These are phyloP conservation scores for Exserohilum rostratum DNA, from an alignment of 2,329 filamentous ascomycete genomes.

Conservation along the genomic window DNA sequence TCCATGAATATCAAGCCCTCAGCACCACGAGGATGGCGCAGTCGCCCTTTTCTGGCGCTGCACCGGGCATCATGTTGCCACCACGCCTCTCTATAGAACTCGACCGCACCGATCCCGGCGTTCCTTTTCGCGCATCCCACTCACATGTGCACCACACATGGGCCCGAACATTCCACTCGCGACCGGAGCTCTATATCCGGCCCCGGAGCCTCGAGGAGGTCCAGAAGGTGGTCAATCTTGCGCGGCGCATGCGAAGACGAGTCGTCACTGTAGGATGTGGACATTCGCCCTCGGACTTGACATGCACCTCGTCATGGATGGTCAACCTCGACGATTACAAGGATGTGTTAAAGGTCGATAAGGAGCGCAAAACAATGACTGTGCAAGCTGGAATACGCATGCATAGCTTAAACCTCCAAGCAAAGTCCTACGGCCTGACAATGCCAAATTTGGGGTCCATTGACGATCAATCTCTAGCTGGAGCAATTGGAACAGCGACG, in stretches of 20 bases:
- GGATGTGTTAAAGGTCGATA: constrained; percentile 72
- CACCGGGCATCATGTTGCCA: constrained; percentile 40
- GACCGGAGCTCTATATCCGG: constrained; percentile 88
- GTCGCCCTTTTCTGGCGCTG: constrained; percentile 12
- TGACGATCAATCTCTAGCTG: constrained; percentile 89
- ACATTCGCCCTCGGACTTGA: constrained; percentile 90
- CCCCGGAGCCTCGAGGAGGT: constrained; percentile 81
- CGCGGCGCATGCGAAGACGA: constrained; percentile 78
- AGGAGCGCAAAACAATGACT: constrained; percentile 68
- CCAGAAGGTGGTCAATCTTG: constrained; percentile 80
- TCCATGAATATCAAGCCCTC: constrained; percentile 5
- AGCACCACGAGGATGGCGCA: constrained; percentile 31
- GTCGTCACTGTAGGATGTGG: constrained; percentile 87
- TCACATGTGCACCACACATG: constrained; percentile 86
- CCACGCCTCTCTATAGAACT: constrained; percentile 60
- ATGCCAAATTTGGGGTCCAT: constrained; percentile 95
- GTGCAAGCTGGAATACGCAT: constrained; percentile 91
- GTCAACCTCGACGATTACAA: constrained; percentile 88
- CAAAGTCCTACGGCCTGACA: constrained; percentile 77
- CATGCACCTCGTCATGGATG: constrained; percentile 92
- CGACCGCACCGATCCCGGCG: constrained; percentile 61
- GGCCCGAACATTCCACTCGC: constrained; percentile 89
- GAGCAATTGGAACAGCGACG: constrained; percentile 89
- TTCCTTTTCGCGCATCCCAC: constrained; percentile 77
- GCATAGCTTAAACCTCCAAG: constrained; percentile 71